Conservation (phyloP, 2,329 filamentous ascomycete species). For the Calonectria leucothoes region DNA sequence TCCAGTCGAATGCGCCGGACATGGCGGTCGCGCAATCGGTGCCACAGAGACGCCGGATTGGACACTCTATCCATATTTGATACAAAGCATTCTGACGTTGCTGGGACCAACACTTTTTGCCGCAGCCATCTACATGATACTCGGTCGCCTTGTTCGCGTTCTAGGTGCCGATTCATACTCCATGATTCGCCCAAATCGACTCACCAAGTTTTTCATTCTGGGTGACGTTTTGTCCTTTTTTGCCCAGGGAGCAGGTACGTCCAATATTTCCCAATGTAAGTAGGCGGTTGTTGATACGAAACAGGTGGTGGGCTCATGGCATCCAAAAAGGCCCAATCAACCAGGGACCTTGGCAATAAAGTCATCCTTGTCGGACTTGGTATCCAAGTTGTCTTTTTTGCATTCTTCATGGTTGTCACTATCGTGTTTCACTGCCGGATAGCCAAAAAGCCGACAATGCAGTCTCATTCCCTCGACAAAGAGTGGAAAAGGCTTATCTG, state of each 20-base stretch:
- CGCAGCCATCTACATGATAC: background rate
- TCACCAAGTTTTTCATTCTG: background rate
- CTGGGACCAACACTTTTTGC: background rate
- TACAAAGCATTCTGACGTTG: background rate
- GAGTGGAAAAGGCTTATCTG: background rate
- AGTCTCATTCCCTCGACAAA: background rate
- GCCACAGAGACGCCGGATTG: background rate
- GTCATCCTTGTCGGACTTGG: background rate
- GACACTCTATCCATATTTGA: background rate
- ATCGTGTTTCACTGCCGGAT: background rate
- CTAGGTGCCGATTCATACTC: background rate
- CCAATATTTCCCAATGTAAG: background rate
- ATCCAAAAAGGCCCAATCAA: background rate
- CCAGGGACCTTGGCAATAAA: background rate
- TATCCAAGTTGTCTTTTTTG: background rate
- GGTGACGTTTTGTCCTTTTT: background rate
- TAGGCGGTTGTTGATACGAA: background rate
- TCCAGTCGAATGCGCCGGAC: background rate
- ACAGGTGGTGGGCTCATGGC: background rate
- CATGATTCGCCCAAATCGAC: background rate
- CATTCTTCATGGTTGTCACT: background rate
- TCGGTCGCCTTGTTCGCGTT: background rate
- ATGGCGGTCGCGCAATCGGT: background rate
- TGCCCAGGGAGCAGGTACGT: background rate
- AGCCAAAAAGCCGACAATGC: background rate